A percentile compares a stretch with the other conserved stretches of the same genome.
These are phyloP conservation scores for Russula brevipes DNA, from an alignment of 768 basidiomycete genomes.

Conservation along the genomic window DNA sequence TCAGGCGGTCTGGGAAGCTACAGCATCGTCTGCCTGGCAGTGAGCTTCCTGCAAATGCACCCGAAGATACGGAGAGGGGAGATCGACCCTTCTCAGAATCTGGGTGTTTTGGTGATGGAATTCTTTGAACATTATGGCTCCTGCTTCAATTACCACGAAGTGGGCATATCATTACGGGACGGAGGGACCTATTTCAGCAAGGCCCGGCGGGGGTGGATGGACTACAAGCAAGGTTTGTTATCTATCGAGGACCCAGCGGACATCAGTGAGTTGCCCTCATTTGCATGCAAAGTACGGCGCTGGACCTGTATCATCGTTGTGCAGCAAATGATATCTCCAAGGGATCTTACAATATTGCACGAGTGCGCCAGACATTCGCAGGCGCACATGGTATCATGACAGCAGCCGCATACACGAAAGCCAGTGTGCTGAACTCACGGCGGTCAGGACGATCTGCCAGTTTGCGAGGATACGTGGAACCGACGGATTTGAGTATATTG, in stretches of 20 bases:
- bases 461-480: conserved; percentile 42
- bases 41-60: conserved; percentile 96
- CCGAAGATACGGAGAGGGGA: conserved; percentile 87
- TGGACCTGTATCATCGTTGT: conserved; percentile 5
- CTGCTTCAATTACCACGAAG: conserved; percentile 86
- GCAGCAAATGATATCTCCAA: conserved; percentile 90
- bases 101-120: conserved; percentile 93
- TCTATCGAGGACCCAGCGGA: conserved; percentile 95
- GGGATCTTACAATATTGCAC: conserved; percentile 78
- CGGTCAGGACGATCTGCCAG: conserved; percentile 45
- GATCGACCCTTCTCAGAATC: conserved; percentile 80
- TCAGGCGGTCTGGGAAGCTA: conserved; percentile 94
- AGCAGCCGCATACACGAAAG: conserved; percentile 62
- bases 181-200: conserved; percentile 91
- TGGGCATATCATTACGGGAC: conserved; percentile 81
- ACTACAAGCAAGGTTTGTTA: conserved; percentile 54
- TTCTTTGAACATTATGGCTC: conserved; percentile 95
- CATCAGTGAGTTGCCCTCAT: conserved; percentile 49
- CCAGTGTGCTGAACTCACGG: conserved; percentile 56
- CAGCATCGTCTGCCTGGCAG: conserved; percentile 86
- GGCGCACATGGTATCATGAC: conserved; percentile 78
- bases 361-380: conserved; percentile 76
- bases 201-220: conserved; percentile 73
- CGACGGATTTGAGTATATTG: conserved; percentile 72
- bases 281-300: neutral